A percentile compares a stretch with the other conserved stretches of the same genome.
These are phyloP conservation scores for Vitis rupestris DNA, from an alignment of 164 flowering plant genomes.

Conservation along the genomic window DNA sequence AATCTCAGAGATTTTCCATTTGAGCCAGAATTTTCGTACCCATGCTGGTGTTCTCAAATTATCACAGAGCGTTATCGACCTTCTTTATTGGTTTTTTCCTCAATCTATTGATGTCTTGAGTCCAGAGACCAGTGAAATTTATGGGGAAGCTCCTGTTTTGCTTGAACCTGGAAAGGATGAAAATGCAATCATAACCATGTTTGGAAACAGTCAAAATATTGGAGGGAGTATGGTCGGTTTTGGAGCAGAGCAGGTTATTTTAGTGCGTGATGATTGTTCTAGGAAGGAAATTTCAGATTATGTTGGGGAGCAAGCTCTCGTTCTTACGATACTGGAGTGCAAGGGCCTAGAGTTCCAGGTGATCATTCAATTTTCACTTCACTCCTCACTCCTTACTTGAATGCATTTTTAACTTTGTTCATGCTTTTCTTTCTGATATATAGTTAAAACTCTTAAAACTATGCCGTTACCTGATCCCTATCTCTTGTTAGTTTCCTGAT, in stretches of 20 bases:
- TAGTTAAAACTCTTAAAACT: too few relatives aligned
- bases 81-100: slow-evolving; percentile 64
- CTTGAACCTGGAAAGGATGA: slow-evolving; percentile 58
- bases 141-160: slow-evolving; percentile 73
- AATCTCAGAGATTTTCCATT: slow-evolving; percentile 44
- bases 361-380: neutral
- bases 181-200: slow-evolving; percentile 57
- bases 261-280: slow-evolving; percentile 68
- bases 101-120: slow-evolving; percentile 47
- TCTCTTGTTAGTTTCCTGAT: too few relatives aligned
- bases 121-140: slow-evolving; percentile 64
- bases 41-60: slow-evolving; percentile 72
- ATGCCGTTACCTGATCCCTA: too few relatives aligned
- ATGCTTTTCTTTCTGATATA: too few relatives aligned
- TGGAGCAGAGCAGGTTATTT: slow-evolving; percentile 87
- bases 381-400: too few relatives aligned
- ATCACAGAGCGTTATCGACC: slow-evolving; percentile 64
- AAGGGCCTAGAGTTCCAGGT: slow-evolving; percentile 91
- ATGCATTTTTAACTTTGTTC: too few relatives aligned
- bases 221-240: slow-evolving; percentile 43
- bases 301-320: slow-evolving; percentile 76
- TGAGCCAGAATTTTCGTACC: slow-evolving; percentile 74
- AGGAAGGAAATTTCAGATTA: slow-evolving; percentile 34
- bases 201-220: slow-evolving; percentile 41
- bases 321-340: slow-evolving; percentile 77